phyloP scores from a whole-genome alignment of 805 yeast genomes.

The Blastobotrys robertii region DNA sequence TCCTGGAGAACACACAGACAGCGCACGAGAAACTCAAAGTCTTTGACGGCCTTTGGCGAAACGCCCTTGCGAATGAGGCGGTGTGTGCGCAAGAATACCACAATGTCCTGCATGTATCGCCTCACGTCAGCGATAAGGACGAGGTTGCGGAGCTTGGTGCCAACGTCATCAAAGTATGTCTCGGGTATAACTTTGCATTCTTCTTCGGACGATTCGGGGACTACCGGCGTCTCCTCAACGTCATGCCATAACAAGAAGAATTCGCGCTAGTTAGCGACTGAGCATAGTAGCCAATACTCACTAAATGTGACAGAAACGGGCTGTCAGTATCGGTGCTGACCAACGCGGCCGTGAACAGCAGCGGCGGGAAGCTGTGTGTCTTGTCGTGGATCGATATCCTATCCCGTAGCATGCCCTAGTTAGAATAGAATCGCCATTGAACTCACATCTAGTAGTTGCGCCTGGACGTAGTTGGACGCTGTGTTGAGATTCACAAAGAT shows the following conservation, averaged over 20 bases:
- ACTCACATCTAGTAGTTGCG: neutral
- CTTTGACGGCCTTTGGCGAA: conserved; percentile 37
- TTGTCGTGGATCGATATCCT: too few relatives aligned
- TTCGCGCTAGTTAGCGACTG: too few relatives aligned
- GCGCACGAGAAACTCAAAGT: conserved; percentile 32
- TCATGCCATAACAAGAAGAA: too few relatives aligned
- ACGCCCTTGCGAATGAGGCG: conserved; percentile 45
- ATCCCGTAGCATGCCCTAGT: neutral
- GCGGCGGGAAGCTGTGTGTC: too few relatives aligned
- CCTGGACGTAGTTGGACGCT: neutral
- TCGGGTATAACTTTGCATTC: too few relatives aligned
- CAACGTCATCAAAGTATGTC: too few relatives aligned
- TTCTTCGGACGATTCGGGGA: too few relatives aligned
- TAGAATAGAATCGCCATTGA: neutral
- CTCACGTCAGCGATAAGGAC: conserved; percentile 32
- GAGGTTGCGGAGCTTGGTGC: neutral
- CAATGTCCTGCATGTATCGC: conserved; percentile 48
- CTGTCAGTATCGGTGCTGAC: too few relatives aligned
- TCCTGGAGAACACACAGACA: conserved; percentile 35
- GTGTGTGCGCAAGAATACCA: conserved; percentile 44
- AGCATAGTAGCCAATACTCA: too few relatives aligned
- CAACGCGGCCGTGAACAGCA: too few relatives aligned
- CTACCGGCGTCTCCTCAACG: too few relatives aligned
- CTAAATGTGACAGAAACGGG: too few relatives aligned
- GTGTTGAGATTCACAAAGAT: conserved; percentile 1